phyloP scores from a whole-genome alignment of 345 rosid genomes.

The Linum lewisii region DNA sequence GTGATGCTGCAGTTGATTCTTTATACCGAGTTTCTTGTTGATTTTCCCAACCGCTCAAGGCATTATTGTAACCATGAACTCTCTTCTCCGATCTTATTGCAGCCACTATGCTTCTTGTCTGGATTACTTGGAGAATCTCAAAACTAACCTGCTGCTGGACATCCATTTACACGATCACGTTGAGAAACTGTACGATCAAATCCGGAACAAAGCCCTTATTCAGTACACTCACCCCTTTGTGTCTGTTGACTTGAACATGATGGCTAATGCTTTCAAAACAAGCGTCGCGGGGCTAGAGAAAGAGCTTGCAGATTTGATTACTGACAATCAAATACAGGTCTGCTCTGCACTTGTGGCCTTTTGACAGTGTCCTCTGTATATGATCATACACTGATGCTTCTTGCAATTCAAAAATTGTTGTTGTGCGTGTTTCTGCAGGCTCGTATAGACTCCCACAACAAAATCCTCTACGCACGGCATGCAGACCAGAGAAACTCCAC shows the following conservation, averaged over 20 bases:
- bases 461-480: slow-evolving; percentile 87
- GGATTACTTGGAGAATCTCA: slow-evolving; percentile 83
- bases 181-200: slow-evolving; percentile 79
- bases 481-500: slow-evolving; percentile 97
- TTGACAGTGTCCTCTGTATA: background rate
- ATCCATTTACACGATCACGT: slow-evolving; percentile 89
- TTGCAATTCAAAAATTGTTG: background rate
- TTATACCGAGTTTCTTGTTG: too few species aligned
- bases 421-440: slow-evolving; percentile 52
- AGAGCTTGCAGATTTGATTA: slow-evolving; percentile 84
- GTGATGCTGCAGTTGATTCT: too few species aligned
- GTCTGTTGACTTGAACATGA: slow-evolving; percentile 86
- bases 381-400: background rate
- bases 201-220: slow-evolving; percentile 87
- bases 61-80: background rate
- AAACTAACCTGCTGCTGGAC: slow-evolving; percentile 74
- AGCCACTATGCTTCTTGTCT: slow-evolving; percentile 92
- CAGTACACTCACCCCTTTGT: slow-evolving; percentile 98
- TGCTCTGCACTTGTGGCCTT: background rate
- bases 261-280: slow-evolving; percentile 98
- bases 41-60: too few species aligned
- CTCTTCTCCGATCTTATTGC: slow-evolving; percentile 19
- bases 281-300: slow-evolving; percentile 71
- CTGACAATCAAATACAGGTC: slow-evolving; percentile 97
- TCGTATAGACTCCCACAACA: slow-evolving; percentile 97